Conservation (phyloP, 371 early-diverging fungal genomes). For the Apophysomyces trapeziformis region DNA sequence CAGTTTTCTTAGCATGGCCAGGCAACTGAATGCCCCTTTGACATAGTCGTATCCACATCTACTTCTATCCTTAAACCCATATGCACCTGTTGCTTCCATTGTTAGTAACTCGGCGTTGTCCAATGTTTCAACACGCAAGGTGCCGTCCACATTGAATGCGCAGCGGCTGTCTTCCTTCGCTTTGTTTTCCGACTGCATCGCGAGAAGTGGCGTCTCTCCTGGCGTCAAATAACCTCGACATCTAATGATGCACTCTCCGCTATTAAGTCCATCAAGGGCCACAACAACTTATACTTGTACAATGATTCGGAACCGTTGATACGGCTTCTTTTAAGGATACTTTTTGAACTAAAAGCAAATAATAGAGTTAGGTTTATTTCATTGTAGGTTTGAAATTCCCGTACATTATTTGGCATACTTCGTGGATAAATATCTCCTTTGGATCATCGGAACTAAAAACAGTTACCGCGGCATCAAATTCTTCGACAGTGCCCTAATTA, state of each 20-base stretch:
- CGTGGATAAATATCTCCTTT: neutral
- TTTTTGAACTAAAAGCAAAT: neutral
- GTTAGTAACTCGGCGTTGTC: neutral
- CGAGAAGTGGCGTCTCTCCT: neutral
- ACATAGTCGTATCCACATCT: conserved; percentile 4
- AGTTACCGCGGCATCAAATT: neutral
- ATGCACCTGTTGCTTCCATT: neutral
- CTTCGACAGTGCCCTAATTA: neutral
- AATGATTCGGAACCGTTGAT: neutral
- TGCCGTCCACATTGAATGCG: neutral
- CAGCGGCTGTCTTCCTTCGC: conserved; percentile 3
- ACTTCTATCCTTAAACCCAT: neutral
- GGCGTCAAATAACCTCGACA: neutral
- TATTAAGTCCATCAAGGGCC: neutral
- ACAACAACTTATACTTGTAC: neutral
- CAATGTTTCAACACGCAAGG: neutral
- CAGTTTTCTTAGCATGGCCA: neutral
- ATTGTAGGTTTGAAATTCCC: neutral
- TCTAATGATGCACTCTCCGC: conserved; percentile 1
- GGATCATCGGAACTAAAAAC: neutral
- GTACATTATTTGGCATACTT: neutral
- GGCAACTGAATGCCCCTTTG: conserved; percentile 3
- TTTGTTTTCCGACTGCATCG: conserved; percentile 2
- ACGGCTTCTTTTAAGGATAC: neutral
- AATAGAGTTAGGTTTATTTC: neutral